Conservation (phyloP, 2,329 filamentous ascomycete genomes). For the Trichoderma asperellum region DNA sequence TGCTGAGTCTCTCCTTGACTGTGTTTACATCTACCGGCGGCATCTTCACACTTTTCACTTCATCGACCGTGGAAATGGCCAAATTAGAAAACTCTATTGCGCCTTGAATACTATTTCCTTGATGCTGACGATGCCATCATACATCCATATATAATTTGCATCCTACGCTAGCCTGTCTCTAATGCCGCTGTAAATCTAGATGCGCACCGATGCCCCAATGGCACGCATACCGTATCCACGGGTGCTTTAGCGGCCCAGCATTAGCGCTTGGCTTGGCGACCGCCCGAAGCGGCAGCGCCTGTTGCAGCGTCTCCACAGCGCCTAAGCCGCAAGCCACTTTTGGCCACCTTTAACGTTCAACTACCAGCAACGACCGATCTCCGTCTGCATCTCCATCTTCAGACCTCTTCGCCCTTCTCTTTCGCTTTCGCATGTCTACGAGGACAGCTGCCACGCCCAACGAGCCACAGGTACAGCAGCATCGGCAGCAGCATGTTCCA, state of each 20-base stretch:
- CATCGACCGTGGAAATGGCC: too few species aligned
- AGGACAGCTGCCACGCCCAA: background rate
- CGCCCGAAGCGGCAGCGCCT: conserved; percentile 7
- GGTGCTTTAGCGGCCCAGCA: background rate
- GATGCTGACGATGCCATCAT: background rate
- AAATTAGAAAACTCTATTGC: too few species aligned
- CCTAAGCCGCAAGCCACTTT: conserved; percentile 17
- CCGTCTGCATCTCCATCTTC: background rate
- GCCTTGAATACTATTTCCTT: too few species aligned
- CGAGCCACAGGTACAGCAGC: background rate
- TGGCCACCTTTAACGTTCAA: conserved; percentile 7
- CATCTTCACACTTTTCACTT: too few species aligned
- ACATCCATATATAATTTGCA: too few species aligned
- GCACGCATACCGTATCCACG: too few species aligned
- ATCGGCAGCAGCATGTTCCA: conserved; percentile 13
- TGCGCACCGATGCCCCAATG: background rate
- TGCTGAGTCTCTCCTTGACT: too few species aligned
- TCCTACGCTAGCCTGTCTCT: too few species aligned
- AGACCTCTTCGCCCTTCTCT: background rate
- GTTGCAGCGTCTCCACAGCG: background rate
- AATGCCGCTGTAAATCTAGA: background rate
- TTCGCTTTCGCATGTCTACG: background rate
- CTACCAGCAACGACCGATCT: background rate
- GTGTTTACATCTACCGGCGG: too few species aligned
- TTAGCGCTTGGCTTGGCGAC: conserved; percentile 1